Conservation (phyloP, 1,139 yeast genomes). For the Candida albicans region DNA sequence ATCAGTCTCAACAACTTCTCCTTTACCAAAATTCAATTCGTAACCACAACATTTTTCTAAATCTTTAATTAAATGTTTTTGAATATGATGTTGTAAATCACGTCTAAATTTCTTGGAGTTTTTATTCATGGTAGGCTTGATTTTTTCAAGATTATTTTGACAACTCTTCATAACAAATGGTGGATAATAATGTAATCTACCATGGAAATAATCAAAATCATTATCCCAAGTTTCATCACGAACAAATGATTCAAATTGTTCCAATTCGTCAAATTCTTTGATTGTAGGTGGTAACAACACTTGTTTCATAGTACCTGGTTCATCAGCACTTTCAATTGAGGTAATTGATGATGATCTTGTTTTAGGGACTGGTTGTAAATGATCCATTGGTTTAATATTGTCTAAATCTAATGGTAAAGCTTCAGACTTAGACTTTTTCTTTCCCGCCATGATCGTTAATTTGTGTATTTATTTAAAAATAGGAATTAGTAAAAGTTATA, state of each 20-base stretch:
- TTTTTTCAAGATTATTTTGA: constrained; percentile 69
- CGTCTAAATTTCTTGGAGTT: constrained; percentile 71
- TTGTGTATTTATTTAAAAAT: not conserved
- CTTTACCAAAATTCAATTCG: constrained; percentile 53
- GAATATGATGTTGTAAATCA: constrained; percentile 72
- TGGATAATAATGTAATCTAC: constrained; percentile 65
- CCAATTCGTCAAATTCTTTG: constrained; percentile 61
- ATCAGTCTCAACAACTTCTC: constrained; percentile 49
- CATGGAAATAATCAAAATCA: constrained; percentile 68
- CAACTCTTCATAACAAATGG: constrained; percentile 70
- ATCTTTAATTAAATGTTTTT: constrained; percentile 68
- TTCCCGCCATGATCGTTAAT: constrained; percentile 15
- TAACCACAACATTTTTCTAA: constrained; percentile 62
- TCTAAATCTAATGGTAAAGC: constrained; percentile 31
- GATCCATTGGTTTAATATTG: constrained; percentile 40
- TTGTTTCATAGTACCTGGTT: constrained; percentile 24
- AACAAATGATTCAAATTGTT: constrained; percentile 61
- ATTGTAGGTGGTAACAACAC: constrained; percentile 43
- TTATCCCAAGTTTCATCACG: constrained; percentile 77
- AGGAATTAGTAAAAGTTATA: constrained; percentile 2
- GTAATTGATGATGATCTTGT: constrained; percentile 31
- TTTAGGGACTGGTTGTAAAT: constrained; percentile 43
- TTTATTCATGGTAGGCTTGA: constrained; percentile 71
- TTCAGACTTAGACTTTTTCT: constrained; percentile 16
- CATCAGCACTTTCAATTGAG: constrained; percentile 36